Conservation (phyloP, 306 rosid species). For the Cyclanthera cordifolia region DNA sequence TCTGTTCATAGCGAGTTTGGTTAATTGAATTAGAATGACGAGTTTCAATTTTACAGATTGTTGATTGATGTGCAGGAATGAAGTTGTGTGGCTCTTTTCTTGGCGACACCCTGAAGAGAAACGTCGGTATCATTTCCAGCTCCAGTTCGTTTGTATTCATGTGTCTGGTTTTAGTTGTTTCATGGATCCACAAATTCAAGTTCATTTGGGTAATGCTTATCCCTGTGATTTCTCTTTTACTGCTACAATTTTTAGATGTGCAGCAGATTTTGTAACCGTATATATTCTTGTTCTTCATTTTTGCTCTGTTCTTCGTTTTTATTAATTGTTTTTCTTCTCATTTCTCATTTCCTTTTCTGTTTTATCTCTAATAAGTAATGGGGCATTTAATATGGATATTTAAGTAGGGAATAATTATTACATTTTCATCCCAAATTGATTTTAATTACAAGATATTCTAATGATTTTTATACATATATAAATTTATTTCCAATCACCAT, state of each 20-base stretch:
- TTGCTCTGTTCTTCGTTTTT: too few relatives aligned
- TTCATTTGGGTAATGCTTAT: neutral
- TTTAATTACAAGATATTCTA: too few relatives aligned
- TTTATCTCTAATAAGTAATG: too few relatives aligned
- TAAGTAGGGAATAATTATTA: too few relatives aligned
- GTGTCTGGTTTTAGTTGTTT: neutral
- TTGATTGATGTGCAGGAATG: slow-evolving; percentile 17
- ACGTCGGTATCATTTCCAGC: neutral
- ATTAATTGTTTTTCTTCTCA: too few relatives aligned
- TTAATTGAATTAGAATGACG: neutral
- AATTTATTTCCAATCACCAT: too few relatives aligned
- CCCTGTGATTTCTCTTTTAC: neutral
- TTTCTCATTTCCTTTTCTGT: neutral
- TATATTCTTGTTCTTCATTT: too few relatives aligned
- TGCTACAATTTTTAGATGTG: too few relatives aligned
- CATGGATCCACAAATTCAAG: neutral
- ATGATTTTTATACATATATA: too few relatives aligned
- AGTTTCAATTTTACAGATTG: neutral
- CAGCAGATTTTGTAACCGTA: too few relatives aligned
- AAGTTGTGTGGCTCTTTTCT: slow-evolving; percentile 16
- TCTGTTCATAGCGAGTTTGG: neutral
- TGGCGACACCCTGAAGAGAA: slow-evolving; percentile 12
- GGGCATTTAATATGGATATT: too few relatives aligned
- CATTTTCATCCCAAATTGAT: too few relatives aligned
- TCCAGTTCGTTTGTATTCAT: neutral